Conservation (phyloP, 371 early-diverging fungal genomes). For the Enterospora canceri region DNA sequence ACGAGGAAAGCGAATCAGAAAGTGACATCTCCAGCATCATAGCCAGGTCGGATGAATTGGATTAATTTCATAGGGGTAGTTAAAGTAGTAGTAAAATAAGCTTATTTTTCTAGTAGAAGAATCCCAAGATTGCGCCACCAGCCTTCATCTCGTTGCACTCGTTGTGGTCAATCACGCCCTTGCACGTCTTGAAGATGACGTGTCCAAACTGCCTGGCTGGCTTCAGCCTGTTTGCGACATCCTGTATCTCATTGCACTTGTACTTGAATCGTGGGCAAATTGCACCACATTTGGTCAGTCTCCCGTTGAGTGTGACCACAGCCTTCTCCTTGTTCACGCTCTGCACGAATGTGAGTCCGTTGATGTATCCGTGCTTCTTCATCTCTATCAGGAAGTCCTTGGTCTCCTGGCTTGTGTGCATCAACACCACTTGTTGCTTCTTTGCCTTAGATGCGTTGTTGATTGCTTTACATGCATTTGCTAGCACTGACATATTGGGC, state of each 20-base stretch:
- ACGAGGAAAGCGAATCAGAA: conserved; percentile 21
- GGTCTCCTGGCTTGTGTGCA: conserved; percentile 85
- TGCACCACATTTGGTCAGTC: conserved; percentile 98
- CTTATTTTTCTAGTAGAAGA: conserved; percentile 61
- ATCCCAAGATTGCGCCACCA: conserved; percentile 96
- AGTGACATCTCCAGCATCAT: conserved; percentile 10
- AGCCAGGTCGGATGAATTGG: not conserved
- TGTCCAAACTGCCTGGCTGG: conserved; percentile 99
- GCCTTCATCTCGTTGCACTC: conserved; percentile 78
- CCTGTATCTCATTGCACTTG: conserved; percentile 78
- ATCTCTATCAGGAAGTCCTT: conserved; percentile 91
- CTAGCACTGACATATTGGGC: conserved; percentile 37
- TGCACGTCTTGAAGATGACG: conserved; percentile 82
- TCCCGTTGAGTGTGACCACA: conserved; percentile 89
- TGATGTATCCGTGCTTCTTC: conserved; percentile 97
- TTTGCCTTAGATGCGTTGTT: conserved; percentile 93
- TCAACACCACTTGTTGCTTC: conserved; percentile 87
- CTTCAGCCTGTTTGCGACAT: conserved; percentile 85
- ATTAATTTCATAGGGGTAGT: not conserved
- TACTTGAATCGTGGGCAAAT: conserved; percentile 97
- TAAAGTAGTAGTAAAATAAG: not conserved
- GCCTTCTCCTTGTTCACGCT: conserved; percentile 96
- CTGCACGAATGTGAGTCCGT: conserved; percentile 89
- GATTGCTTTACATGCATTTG: conserved; percentile 68
- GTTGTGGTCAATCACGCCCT: conserved; percentile 98